These are phyloP conservation scores for Chrysanthemum lavandulifolium DNA, from an alignment of 129 eudicot genomes.

Conservation along the genomic window DNA sequence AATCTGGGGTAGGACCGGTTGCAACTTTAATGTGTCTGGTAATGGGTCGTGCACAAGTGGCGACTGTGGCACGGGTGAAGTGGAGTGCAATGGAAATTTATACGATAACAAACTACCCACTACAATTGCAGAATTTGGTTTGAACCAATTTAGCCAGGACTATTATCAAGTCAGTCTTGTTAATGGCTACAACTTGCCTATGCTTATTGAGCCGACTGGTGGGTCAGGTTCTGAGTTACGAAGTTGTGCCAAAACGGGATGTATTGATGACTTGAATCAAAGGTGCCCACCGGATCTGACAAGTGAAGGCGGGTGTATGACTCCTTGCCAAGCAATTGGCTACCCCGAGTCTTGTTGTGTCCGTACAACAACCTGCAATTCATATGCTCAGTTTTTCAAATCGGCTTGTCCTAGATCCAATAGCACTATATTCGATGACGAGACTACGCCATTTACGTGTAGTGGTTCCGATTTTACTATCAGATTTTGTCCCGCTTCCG, in stretches of 20 bases:
- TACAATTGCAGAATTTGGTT: slow-evolving; percentile 4
- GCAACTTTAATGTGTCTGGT: slow-evolving; percentile 17
- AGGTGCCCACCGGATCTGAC: slow-evolving; percentile 29
- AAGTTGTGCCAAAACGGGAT: slow-evolving; percentile 33
- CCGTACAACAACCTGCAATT: slow-evolving; percentile 19
- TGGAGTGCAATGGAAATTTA: background rate
- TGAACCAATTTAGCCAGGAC: background rate
- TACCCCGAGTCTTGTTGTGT: no score
- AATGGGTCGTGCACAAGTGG: slow-evolving; percentile 14
- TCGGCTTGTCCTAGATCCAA: slow-evolving; percentile 39
- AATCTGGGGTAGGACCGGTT: slow-evolving; percentile 29
- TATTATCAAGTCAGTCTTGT: slow-evolving; percentile 36
- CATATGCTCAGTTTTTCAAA: slow-evolving; percentile 25
- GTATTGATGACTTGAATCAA: slow-evolving; percentile 26
- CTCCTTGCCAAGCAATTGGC: slow-evolving; percentile 40
- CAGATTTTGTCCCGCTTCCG: slow-evolving; percentile 18
- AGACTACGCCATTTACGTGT: slow-evolving; percentile 22
- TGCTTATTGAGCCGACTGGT: slow-evolving; percentile 37
- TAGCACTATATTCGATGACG: slow-evolving; percentile 12
- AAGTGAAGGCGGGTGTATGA: slow-evolving; percentile 36
- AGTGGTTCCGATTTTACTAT: slow-evolving; percentile 3
- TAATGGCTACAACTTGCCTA: slow-evolving; percentile 39
- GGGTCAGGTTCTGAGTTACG: slow-evolving; percentile 24
- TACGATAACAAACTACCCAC: background rate
- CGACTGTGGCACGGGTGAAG: slow-evolving; percentile 22